A percentile compares a stretch with the other conserved stretches of the same genome.
These are phyloP conservation scores for Tetrahymena borealis DNA, from an alignment of 73 alveolate species.

Conservation along the genomic window DNA sequence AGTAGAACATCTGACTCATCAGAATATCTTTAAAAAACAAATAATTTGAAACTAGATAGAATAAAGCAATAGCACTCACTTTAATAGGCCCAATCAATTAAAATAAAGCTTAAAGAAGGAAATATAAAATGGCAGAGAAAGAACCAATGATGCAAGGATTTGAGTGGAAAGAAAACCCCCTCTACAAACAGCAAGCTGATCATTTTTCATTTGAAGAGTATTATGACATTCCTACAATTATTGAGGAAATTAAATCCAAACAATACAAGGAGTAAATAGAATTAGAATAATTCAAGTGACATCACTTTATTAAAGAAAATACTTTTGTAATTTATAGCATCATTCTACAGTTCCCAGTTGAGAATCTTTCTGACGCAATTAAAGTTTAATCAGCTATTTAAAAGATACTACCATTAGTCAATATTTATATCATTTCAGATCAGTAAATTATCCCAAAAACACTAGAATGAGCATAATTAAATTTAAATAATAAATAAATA, in stretches of 20 bases:
- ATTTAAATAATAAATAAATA: background rate
- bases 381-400: background rate
- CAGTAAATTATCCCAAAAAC: background rate
- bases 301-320: background rate
- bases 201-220: background rate
- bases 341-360: background rate
- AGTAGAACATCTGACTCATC: background rate
- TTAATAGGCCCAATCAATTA: background rate
- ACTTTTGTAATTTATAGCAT: background rate
- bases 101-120: background rate
- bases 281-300: background rate
- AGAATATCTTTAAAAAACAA: background rate
- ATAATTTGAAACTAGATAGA: too few relatives aligned
- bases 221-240: background rate
- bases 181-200: background rate
- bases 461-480: background rate
- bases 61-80: background rate
- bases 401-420: background rate
- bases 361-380: background rate
- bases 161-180: background rate
- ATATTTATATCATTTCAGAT: conserved; percentile 7
- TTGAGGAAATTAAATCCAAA: background rate
- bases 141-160: background rate
- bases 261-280: background rate
- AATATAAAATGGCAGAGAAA: background rate